Evolutionary conservation across 495 filamentous ascomycete species (phyloP).

Genomic region (Lasiosphaeris hirsuta): DNA sequence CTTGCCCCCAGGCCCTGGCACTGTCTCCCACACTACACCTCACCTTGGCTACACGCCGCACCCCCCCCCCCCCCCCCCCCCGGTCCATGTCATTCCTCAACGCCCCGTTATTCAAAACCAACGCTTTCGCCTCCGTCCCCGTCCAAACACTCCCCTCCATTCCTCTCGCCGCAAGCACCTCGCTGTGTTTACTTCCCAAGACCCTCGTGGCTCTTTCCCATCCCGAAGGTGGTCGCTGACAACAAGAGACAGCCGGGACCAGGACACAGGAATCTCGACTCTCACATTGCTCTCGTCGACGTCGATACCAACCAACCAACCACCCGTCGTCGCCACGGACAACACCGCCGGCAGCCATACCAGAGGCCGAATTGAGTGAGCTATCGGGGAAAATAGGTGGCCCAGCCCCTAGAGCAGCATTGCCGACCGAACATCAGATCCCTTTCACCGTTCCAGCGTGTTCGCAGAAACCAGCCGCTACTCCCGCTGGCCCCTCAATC

Average conservation of each 20-base stretch:
- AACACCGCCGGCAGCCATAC: constrained; percentile 5
- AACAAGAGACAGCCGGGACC: constrained; percentile 21
- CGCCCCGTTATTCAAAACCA: constrained; percentile 30
- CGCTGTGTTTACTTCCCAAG: constrained; percentile 21
- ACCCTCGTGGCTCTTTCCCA: constrained; percentile 20
- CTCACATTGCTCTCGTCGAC: constrained; percentile 16
- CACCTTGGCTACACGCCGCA: constrained; percentile 1
- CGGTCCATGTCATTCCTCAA: constrained; percentile 17
- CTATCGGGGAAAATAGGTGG: background rate
- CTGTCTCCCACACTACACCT: background rate
- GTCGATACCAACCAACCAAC: constrained; percentile 2
- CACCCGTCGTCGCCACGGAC: background rate
- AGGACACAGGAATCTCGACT: constrained; percentile 8
- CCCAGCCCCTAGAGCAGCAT: background rate
- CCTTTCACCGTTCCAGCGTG: background rate
- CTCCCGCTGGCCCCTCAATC: no score
- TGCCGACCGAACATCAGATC: background rate
- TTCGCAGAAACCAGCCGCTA: no score
- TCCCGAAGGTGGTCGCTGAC: constrained; percentile 27
- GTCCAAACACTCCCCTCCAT: constrained; percentile 13
- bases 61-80: constrained; percentile 10
- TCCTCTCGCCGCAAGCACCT: constrained; percentile 21
- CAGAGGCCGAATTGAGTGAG: constrained; percentile 6
- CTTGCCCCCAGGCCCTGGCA: background rate
- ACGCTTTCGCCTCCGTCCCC: constrained; percentile 18